phyloP scores from a whole-genome alignment of 768 basidiomycete species.

The Asterophora parasitica region DNA sequence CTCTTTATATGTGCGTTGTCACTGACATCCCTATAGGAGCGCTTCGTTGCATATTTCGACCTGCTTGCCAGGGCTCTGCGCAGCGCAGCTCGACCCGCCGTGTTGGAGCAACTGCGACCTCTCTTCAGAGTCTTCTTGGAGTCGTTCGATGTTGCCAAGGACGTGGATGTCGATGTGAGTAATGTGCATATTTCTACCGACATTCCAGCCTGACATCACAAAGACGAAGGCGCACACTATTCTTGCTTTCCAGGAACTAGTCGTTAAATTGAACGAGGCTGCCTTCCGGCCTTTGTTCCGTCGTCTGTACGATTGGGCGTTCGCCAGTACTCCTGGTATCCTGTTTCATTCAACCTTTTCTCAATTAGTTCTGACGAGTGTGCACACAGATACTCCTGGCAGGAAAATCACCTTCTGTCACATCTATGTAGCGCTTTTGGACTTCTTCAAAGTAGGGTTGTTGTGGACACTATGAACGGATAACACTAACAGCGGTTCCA shows the following conservation, averaged over 20 bases:
- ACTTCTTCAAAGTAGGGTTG: constrained; percentile 77
- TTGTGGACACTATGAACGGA: background rate
- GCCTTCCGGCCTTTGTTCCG: constrained; percentile 91
- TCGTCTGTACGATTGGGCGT: constrained; percentile 93
- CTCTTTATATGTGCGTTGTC: background rate
- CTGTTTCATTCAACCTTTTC: background rate
- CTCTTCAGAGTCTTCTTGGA: constrained; percentile 79
- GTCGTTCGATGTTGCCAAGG: constrained; percentile 56
- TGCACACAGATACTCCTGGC: constrained; percentile 27
- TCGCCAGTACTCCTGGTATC: constrained; percentile 50
- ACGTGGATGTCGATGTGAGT: constrained; percentile 15
- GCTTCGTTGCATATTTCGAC: constrained; percentile 56
- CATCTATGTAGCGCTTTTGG: constrained; percentile 67
- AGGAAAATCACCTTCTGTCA: constrained; percentile 72
- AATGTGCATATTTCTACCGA: background rate
- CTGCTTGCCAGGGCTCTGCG: constrained; percentile 63
- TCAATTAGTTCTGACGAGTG: background rate
- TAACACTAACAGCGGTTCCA: constrained; percentile 20
- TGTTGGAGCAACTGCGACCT: constrained; percentile 61
- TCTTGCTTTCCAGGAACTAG: constrained; percentile 79
- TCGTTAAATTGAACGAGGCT: constrained; percentile 88
- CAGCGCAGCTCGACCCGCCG: constrained; percentile 54
- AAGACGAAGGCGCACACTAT: constrained; percentile 56
- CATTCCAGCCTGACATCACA: background rate
- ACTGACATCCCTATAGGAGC: constrained; percentile 21